These are phyloP conservation scores for Pichia phayaonensis DNA, from an alignment of 805 yeast species.

Conservation along the genomic window DNA sequence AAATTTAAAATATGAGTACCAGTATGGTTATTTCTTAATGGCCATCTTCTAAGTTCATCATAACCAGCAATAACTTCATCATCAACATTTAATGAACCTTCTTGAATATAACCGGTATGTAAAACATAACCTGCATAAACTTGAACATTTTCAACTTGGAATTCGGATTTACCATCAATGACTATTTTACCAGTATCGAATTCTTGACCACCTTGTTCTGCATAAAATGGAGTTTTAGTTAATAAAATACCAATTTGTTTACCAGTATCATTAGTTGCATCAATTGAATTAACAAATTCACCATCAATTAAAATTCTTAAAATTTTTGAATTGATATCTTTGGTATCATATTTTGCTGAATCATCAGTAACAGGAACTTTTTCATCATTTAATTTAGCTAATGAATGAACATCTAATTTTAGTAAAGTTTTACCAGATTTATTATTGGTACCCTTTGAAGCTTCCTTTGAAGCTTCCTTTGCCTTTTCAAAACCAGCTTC, in stretches of 20 bases:
- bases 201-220: conserved; percentile 99
- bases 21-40: conserved; percentile 95
- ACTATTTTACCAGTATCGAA: conserved; percentile 90
- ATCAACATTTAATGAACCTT: conserved; percentile 64
- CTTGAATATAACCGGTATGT: conserved; percentile 81
- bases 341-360: conserved; percentile 63
- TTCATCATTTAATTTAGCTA: conserved; percentile 59
- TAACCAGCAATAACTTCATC: conserved; percentile 77
- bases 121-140: conserved; percentile 89
- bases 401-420: conserved; percentile 86
- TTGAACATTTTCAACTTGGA: conserved; percentile 88
- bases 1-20: conserved; percentile 93
- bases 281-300: conserved; percentile 51
- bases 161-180: conserved; percentile 80
- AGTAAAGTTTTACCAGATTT: conserved; percentile 51
- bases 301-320: conserved; percentile 66
- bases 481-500: conserved; percentile 91
- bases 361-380: conserved; percentile 80
- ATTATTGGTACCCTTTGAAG: conserved; percentile 78
- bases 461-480: conserved; percentile 81
- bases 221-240: conserved; percentile 91
- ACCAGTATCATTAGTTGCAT: conserved; percentile 24
- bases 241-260: conserved; percentile 72
- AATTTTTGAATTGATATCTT: conserved; percentile 60
- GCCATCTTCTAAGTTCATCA: conserved; percentile 92